Conservation (phyloP, 1,284 basidiomycete species). For the Tilletia horrida region DNA sequence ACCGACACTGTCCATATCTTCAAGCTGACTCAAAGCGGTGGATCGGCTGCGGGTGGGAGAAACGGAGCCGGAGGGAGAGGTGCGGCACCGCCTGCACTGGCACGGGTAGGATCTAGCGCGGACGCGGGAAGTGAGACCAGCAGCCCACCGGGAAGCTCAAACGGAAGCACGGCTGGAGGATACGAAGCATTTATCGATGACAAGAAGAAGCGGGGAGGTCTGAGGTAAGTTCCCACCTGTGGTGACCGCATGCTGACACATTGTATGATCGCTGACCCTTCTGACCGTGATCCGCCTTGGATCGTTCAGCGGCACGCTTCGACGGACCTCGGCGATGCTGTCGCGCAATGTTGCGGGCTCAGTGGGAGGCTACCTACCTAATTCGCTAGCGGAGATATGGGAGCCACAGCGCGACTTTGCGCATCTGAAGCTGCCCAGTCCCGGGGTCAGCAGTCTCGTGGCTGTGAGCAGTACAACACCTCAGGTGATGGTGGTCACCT, state of each 20-base stretch:
- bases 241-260: too few relatives aligned
- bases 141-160: slow-evolving; percentile 12
- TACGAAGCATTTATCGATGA: slow-evolving; percentile 19
- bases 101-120: slow-evolving; percentile 13
- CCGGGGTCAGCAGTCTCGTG: slow-evolving; percentile 61
- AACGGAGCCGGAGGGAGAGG: slow-evolving; percentile 8
- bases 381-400: slow-evolving; percentile 91
- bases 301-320: slow-evolving; percentile 63
- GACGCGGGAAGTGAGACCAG: slow-evolving; percentile 26
- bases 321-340: slow-evolving; percentile 64
- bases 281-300: too few relatives aligned
- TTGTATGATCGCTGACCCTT: background rate
- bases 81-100: slow-evolving; percentile 24
- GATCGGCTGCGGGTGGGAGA: background rate
- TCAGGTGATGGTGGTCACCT: slow-evolving; percentile 93
- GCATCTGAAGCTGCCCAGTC: slow-evolving; percentile 78
- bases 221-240: slow-evolving; percentile 13
- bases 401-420: slow-evolving; percentile 95
- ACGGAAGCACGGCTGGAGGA: slow-evolving; percentile 14
- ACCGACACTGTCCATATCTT: slow-evolving; percentile 98
- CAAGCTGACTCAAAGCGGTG: slow-evolving; percentile 63
- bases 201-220: slow-evolving; percentile 19
- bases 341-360: slow-evolving; percentile 56
- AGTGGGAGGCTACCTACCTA: slow-evolving; percentile 85
- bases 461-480: slow-evolving; percentile 72